Evolutionary conservation across 2,329 filamentous ascomycete genomes (phyloP).

Genomic region (Clonostachys chloroleuca): DNA sequence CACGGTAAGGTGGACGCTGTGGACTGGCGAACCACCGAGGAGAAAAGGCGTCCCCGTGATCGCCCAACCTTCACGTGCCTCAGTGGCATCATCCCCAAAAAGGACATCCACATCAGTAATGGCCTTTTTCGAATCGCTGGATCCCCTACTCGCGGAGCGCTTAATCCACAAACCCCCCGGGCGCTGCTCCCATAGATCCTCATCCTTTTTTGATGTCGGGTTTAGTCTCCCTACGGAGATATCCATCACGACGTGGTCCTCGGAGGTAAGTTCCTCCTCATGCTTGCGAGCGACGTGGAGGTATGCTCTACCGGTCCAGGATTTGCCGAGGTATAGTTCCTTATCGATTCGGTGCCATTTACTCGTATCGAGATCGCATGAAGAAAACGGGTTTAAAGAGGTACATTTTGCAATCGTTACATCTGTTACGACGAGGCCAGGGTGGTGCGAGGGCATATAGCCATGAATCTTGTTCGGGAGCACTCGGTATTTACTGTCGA

Average conservation of each 20-base stretch:
- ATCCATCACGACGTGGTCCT: conserved; percentile 78
- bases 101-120: conserved; percentile 82
- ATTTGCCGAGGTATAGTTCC: conserved; percentile 74
- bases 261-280: conserved; percentile 72
- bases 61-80: conserved; percentile 82
- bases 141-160: conserved; percentile 65
- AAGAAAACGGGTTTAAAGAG: conserved; percentile 67
- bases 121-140: conserved; percentile 68
- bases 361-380: conserved; percentile 67
- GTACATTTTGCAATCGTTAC: conserved; percentile 76
- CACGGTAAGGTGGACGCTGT: conserved; percentile 72
- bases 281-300: conserved; percentile 79
- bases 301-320: conserved; percentile 74
- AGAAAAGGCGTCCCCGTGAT: conserved; percentile 71
- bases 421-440: conserved; percentile 82
- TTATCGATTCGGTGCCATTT: conserved; percentile 84
- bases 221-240: conserved; percentile 70
- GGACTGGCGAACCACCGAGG: conserved; percentile 42
- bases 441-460: conserved; percentile 81
- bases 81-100: conserved; percentile 87
- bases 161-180: conserved; percentile 79
- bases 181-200: conserved; percentile 70
- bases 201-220: conserved; percentile 45
- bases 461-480: conserved; percentile 82
- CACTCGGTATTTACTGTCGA: conserved; percentile 85